phyloP scores from a whole-genome alignment of 805 yeast genomes.

The Isabelozyma pseudorhagii region DNA sequence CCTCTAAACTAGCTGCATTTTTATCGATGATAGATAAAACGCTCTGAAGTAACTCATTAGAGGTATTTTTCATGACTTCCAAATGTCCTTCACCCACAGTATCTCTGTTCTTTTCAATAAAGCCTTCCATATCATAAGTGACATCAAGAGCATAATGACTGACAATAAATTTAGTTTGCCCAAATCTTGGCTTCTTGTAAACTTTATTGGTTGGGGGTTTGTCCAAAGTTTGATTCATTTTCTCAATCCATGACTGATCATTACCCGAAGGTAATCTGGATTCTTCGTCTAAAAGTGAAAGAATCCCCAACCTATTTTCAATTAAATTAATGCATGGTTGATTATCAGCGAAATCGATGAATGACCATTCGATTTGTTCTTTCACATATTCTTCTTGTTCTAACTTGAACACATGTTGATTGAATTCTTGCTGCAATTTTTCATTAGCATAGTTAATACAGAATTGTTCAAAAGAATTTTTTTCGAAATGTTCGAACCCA shows the following conservation, averaged over 20 bases:
- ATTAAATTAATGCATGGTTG: constrained; percentile 95
- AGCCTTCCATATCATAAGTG: constrained; percentile 86
- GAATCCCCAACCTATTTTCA: constrained; percentile 83
- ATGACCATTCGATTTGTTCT: constrained; percentile 95
- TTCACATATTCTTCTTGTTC: constrained; percentile 93
- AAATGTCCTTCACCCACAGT: constrained; percentile 95
- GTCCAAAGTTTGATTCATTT: constrained; percentile 80
- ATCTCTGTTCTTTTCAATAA: constrained; percentile 95
- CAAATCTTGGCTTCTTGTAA: constrained; percentile 91
- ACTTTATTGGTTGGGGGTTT: constrained; percentile 72
- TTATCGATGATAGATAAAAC: constrained; percentile 65
- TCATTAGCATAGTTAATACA: constrained; percentile 97
- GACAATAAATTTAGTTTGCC: constrained; percentile 85
- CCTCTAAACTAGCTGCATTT: constrained; percentile 48
- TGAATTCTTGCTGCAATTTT: constrained; percentile 94
- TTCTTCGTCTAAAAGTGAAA: constrained; percentile 90
- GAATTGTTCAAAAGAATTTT: constrained; percentile 94
- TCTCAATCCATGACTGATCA: constrained; percentile 89
- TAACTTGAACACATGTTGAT: constrained; percentile 93
- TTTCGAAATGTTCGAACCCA: constrained; percentile 95
- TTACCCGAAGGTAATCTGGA: constrained; percentile 91
- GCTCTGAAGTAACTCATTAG: constrained; percentile 61
- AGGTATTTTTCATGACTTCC: constrained; percentile 72
- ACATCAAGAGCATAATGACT: constrained; percentile 95
- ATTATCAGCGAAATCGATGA: constrained; percentile 92